A percentile compares a stretch with the other conserved stretches of the same genome.
Evolutionary conservation across 2,329 filamentous ascomycete species (phyloP).

Genomic region (Fusarium staphyleae): DNA sequence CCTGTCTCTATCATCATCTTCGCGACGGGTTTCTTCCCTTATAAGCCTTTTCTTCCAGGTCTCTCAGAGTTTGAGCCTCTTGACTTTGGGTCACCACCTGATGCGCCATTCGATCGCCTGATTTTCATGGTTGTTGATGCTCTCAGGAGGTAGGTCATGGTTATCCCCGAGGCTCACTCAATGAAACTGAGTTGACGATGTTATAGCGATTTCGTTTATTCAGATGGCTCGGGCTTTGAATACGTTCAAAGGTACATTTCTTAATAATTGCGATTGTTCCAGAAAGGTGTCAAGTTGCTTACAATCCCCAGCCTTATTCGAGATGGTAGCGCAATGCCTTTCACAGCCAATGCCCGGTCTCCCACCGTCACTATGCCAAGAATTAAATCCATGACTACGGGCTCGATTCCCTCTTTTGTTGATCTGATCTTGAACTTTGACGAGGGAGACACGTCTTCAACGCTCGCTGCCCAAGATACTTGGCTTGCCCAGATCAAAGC

Average conservation of each 20-base stretch:
- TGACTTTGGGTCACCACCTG: slow-evolving; percentile 62
- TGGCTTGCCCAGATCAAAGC: slow-evolving; percentile 94
- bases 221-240: slow-evolving; percentile 77
- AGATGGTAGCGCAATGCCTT: slow-evolving; percentile 83
- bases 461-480: slow-evolving; percentile 86
- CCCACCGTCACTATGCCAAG: slow-evolving; percentile 98
- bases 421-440: slow-evolving; percentile 97
- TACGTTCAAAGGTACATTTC: slow-evolving; percentile 81
- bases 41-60: slow-evolving; percentile 91
- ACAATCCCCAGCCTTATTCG: slow-evolving; percentile 74
- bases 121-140: slow-evolving; percentile 99
- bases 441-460: slow-evolving; percentile 90
- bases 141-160: slow-evolving; percentile 72
- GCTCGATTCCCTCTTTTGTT: slow-evolving; percentile 96
- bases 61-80: slow-evolving; percentile 72
- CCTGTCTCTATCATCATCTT: slow-evolving; percentile 79
- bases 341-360: slow-evolving; percentile 94
- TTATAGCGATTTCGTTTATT: slow-evolving; percentile 89
- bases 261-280: not conserved
- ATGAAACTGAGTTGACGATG: slow-evolving; percentile 32
- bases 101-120: slow-evolving; percentile 82
- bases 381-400: slow-evolving; percentile 95
- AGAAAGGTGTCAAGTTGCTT: slow-evolving; percentile 8
- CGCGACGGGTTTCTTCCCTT: slow-evolving; percentile 93
- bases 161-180: not conserved